Conservation (phyloP, 345 rosid species). For the Triadica sebifera region DNA sequence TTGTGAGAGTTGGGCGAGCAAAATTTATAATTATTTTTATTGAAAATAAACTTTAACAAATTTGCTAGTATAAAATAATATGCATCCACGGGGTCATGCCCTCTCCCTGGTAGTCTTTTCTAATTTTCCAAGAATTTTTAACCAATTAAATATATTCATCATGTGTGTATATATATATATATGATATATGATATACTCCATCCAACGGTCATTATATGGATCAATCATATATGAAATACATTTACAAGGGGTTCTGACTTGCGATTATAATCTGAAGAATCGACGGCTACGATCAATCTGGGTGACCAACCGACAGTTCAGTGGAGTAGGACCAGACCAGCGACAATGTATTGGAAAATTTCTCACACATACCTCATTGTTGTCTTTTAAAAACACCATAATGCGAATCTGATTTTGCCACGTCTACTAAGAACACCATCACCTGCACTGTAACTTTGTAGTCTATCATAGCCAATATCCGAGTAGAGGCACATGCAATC, state of each 20-base stretch:
- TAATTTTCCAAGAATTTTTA: too few relatives aligned
- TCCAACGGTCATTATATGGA: too few relatives aligned
- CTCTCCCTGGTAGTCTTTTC: too few relatives aligned
- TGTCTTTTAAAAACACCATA: background rate
- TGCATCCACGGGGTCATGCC: too few relatives aligned
- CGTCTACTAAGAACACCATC: background rate
- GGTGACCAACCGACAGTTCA: background rate
- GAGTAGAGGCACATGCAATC: conserved; percentile 24
- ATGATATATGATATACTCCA: too few relatives aligned
- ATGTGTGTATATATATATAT: too few relatives aligned
- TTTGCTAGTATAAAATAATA: too few relatives aligned
- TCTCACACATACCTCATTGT: background rate
- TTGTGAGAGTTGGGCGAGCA: too few relatives aligned
- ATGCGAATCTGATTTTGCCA: background rate
- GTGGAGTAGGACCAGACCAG: background rate
- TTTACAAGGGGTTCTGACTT: background rate
- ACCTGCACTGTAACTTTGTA: background rate
- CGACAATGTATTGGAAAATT: background rate
- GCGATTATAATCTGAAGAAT: conserved; percentile 2
- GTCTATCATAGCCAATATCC: background rate
- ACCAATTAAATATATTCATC: too few relatives aligned
- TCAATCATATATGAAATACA: background rate
- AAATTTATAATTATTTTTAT: too few relatives aligned
- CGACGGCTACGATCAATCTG: background rate
- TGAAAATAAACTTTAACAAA: too few relatives aligned